Evolutionary conservation across 768 basidiomycete species (phyloP).

Genomic region (Candolleomyces eurysporus): DNA sequence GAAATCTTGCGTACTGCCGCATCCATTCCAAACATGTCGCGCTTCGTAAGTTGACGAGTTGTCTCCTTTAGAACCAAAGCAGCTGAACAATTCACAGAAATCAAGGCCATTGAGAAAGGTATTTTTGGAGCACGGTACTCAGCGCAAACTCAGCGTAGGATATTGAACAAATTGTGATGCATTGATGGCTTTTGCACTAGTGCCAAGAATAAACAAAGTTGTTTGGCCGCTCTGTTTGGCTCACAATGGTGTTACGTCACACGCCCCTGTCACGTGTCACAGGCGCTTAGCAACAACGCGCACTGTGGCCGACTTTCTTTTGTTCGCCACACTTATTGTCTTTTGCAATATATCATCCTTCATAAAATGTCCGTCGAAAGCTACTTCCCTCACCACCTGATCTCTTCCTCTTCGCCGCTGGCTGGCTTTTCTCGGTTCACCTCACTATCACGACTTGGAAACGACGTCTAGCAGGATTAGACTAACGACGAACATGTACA

Average conservation of each 20-base stretch:
- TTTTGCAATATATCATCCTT: too few relatives aligned
- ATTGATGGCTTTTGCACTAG: not conserved
- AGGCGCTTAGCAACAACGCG: too few relatives aligned
- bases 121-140: conserved; percentile 28
- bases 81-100: conserved; percentile 36
- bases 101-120: conserved; percentile 56
- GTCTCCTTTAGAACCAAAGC: not conserved
- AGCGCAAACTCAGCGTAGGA: not conserved
- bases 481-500: not conserved
- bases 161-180: not conserved
- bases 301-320: too few relatives aligned
- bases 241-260: too few relatives aligned
- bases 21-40: conserved; percentile 64
- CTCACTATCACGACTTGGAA: not conserved
- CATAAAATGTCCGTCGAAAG: too few relatives aligned
- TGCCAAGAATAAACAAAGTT: not conserved
- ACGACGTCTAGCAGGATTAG: not conserved
- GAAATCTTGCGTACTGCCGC: conserved; percentile 53
- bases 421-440: not conserved
- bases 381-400: not conserved
- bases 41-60: conserved; percentile 44
- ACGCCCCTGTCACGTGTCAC: too few relatives aligned
- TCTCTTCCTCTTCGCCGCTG: not conserved
- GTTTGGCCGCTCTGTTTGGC: too few relatives aligned
- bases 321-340: too few relatives aligned